Conservation (phyloP, 148 eudicot genomes). For the Talinum fruticosum region DNA sequence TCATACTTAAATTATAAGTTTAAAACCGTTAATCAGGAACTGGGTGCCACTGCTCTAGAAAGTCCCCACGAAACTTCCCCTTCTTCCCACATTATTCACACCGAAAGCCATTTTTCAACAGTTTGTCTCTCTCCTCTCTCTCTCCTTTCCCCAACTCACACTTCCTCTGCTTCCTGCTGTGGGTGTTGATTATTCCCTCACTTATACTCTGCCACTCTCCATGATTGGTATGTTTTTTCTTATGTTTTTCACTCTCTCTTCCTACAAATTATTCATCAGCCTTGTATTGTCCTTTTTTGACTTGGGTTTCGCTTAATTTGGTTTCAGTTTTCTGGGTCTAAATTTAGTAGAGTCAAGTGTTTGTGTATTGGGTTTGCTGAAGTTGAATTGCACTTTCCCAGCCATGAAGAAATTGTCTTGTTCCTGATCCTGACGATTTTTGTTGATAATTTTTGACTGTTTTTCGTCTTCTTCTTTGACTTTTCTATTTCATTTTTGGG, state of each 20-base stretch:
- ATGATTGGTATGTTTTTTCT: neutral
- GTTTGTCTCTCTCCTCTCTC: neutral
- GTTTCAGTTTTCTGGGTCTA: neutral
- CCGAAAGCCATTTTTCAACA: neutral
- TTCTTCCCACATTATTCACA: neutral
- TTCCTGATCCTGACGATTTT: neutral
- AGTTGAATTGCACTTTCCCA: neutral
- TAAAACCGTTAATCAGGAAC: neutral
- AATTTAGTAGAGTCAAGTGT: neutral
- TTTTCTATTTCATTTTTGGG: neutral
- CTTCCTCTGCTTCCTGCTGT: neutral
- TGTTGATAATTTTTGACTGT: neutral
- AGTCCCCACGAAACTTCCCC: conserved; percentile 18
- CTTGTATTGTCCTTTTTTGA: neutral
- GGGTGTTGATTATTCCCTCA: neutral
- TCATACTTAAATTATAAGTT: neutral
- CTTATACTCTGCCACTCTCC: neutral
- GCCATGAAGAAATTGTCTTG: neutral
- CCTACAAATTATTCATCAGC: neutral
- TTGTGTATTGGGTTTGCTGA: neutral
- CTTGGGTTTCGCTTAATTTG: neutral
- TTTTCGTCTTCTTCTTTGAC: neutral
- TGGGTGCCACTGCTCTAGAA: neutral
- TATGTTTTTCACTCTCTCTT: no score
- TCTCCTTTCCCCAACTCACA: neutral